phyloP scores from a whole-genome alignment of 2,329 filamentous ascomycete genomes.

The Stachybotrys echinatus region DNA sequence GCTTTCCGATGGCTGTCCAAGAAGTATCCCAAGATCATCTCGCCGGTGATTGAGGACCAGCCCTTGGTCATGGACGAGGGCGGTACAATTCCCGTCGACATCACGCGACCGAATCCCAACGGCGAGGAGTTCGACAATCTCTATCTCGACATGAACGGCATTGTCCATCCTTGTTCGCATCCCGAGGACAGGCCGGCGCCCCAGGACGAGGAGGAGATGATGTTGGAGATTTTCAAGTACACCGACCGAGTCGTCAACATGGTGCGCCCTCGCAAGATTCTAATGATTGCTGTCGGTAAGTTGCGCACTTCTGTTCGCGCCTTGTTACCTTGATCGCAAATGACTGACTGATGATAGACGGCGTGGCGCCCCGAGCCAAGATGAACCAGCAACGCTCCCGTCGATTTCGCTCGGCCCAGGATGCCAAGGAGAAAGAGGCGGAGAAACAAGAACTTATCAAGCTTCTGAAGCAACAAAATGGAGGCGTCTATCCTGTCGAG shows the following conservation, averaged over 20 bases:
- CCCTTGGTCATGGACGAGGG: constrained; percentile 78
- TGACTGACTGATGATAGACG: constrained; percentile 51
- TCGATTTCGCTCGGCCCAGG: constrained; percentile 89
- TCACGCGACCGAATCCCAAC: constrained; percentile 83
- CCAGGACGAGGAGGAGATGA: constrained; percentile 97
- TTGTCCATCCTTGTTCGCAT: constrained; percentile 97
- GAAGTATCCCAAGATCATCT: constrained; percentile 97
- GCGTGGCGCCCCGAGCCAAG: constrained; percentile 94
- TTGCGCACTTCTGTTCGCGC: constrained; percentile 9
- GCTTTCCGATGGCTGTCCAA: constrained; percentile 94
- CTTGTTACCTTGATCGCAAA: background rate
- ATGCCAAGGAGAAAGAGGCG: constrained; percentile 88
- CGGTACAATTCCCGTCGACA: constrained; percentile 77
- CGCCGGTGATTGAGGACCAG: constrained; percentile 79
- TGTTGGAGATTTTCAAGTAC: constrained; percentile 96
- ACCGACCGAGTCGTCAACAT: constrained; percentile 99
- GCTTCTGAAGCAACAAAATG: constrained; percentile 73
- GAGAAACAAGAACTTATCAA: constrained; percentile 87
- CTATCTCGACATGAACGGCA: constrained; percentile 99
- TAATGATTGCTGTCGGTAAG: constrained; percentile 95
- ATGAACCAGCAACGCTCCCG: constrained; percentile 99
- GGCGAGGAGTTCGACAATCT: constrained; percentile 97
- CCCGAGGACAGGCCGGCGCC: constrained; percentile 90
- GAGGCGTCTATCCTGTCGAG: constrained; percentile 57
- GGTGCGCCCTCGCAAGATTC: constrained; percentile 89